Percentiles rank a stretch among this genome's conserved stretches.
Conservation (phyloP, 202 grass and related monocot genomes). For the Setaria viridis region DNA sequence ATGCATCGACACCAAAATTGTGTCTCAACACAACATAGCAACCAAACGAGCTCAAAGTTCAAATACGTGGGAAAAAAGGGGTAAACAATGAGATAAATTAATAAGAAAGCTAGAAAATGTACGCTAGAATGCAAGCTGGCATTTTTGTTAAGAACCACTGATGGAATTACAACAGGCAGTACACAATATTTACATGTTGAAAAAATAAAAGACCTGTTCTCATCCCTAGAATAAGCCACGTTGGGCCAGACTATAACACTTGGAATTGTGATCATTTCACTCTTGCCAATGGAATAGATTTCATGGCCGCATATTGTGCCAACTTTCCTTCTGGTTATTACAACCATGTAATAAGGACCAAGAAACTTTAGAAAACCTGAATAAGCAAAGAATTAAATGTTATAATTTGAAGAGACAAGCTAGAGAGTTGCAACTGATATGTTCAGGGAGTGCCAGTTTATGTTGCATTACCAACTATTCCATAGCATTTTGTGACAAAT, state of each 20-base stretch:
- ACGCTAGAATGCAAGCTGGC: too few relatives aligned
- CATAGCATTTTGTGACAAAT: slow-evolving; percentile 95
- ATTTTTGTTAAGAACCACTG: too few relatives aligned
- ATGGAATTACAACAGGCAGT: too few relatives aligned
- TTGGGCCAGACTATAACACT: slow-evolving; percentile 77
- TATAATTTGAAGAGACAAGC: slow-evolving; percentile 36
- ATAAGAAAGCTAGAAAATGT: too few relatives aligned
- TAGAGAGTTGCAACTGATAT: slow-evolving; percentile 30
- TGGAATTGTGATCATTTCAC: slow-evolving; percentile 83
- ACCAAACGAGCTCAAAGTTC: slow-evolving; percentile 25
- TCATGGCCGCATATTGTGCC: slow-evolving; percentile 88
- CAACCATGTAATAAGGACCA: slow-evolving; percentile 94
- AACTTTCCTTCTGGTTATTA: slow-evolving; percentile 95
- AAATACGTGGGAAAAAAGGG: slow-evolving; percentile 15
- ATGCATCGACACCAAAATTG: slow-evolving; percentile 3
- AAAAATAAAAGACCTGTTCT: slow-evolving; percentile 99
- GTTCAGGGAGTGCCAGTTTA: not conserved
- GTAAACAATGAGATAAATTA: slow-evolving; percentile 28
- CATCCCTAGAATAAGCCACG: slow-evolving; percentile 99
- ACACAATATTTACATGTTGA: slow-evolving; percentile 68
- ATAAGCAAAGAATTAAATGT: slow-evolving; percentile 51
- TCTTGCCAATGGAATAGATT: slow-evolving; percentile 83
- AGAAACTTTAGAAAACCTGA: slow-evolving; percentile 95
- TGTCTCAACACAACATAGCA: slow-evolving; percentile 40
- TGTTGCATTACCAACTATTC: slow-evolving; percentile 81